Percentiles rank a stretch among this genome's conserved stretches.
phyloP scores from a whole-genome alignment of 176 grass and related monocot species.

The Lolium multiflorum region DNA sequence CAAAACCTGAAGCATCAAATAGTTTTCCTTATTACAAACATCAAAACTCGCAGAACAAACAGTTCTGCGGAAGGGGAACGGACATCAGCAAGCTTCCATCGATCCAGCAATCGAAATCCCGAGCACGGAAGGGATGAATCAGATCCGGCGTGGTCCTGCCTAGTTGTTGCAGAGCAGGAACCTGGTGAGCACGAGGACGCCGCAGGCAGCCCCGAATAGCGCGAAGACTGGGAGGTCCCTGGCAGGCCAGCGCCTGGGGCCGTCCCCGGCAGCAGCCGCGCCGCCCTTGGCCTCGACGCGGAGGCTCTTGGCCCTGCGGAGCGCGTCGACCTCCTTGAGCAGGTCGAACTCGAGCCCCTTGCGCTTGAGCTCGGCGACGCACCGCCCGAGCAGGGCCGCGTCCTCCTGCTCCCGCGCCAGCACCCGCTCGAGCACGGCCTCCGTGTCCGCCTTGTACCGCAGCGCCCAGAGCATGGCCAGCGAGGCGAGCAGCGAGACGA shows the following conservation, averaged over 20 bases:
- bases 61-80: conserved; percentile 49
- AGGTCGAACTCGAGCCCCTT: conserved; percentile 89
- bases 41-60: conserved; percentile 71
- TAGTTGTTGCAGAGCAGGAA: conserved; percentile 79
- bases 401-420: conserved; percentile 88
- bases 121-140: background rate
- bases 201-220: conserved; percentile 62
- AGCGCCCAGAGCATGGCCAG: conserved; percentile 85
- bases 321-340: conserved; percentile 95
- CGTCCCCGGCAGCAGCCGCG: conserved; percentile 48
- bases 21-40: conserved; percentile 37
- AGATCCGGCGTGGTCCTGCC: too few species aligned
- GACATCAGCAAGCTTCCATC: background rate
- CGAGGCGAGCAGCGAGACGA: conserved; percentile 76
- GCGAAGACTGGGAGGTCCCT: conserved; percentile 71
- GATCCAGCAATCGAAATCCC: background rate
- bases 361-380: conserved; percentile 78
- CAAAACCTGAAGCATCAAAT: background rate
- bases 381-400: conserved; percentile 66
- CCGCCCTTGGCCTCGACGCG: conserved; percentile 79
- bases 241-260: conserved; percentile 57
- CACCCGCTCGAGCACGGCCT: conserved; percentile 65
- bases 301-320: conserved; percentile 88
- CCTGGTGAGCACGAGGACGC: conserved; percentile 73
- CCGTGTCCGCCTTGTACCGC: conserved; percentile 89